Percentiles rank a stretch among this genome's conserved stretches.
Evolutionary conservation across 179 eudicot genomes (phyloP).

Genomic region (Sideroxylon spinosum): DNA sequence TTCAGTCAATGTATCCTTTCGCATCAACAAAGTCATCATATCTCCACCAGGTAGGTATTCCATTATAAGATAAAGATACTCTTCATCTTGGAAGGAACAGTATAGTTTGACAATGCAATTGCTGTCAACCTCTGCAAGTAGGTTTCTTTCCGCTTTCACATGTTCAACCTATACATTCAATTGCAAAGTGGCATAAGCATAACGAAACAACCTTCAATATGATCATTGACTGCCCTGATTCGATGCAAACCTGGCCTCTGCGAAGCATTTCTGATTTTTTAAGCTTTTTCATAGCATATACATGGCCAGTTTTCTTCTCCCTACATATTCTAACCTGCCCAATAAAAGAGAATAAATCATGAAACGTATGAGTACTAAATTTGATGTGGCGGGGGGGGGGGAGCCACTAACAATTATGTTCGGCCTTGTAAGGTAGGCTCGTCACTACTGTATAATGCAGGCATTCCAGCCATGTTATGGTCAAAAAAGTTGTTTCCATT

Average conservation of each 20-base stretch:
- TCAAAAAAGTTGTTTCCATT: not conserved
- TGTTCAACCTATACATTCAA: constrained; percentile 61
- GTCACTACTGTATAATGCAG: not conserved
- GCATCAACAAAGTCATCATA: constrained; percentile 90
- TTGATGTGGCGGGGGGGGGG: not conserved
- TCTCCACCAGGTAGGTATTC: constrained; percentile 92
- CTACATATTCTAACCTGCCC: constrained; percentile 66
- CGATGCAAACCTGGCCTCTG: constrained; percentile 53
- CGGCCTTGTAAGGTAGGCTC: not conserved
- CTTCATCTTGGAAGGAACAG: constrained; percentile 92
- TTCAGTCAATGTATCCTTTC: constrained; percentile 81
- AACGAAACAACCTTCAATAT: constrained; percentile 6
- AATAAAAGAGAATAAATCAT: constrained; percentile 7
- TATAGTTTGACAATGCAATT: constrained; percentile 88
- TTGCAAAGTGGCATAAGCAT: constrained; percentile 13
- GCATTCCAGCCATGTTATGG: not conserved
- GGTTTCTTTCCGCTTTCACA: constrained; percentile 88
- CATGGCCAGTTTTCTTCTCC: constrained; percentile 66
- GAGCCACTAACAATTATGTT: not conserved
- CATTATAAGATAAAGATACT: constrained; percentile 79
- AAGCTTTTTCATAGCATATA: constrained; percentile 79
- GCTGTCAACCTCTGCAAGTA: constrained; percentile 89
- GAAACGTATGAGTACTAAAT: not conserved
- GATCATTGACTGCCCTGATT: not conserved
- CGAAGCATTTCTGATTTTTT: constrained; percentile 72